These are phyloP conservation scores for Abortiporus biennis DNA, from an alignment of 1,284 basidiomycete species.

Conservation along the genomic window DNA sequence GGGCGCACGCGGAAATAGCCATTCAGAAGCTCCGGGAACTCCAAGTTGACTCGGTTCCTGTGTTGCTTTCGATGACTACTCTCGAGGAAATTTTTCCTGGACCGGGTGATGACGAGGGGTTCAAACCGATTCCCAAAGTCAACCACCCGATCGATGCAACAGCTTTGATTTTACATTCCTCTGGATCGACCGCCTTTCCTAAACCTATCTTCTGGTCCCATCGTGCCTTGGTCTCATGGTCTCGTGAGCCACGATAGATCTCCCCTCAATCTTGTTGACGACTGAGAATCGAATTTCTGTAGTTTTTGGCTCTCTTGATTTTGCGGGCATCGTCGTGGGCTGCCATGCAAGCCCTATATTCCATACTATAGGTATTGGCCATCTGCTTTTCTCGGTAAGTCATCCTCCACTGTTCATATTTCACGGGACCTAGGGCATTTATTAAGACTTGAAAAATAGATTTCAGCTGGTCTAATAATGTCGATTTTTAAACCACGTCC, in stretches of 20 bases:
- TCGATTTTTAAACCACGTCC: conserved; percentile 14
- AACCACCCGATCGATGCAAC: conserved; percentile 11
- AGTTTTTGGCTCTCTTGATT: conserved; percentile 15
- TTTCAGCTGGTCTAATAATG: conserved; percentile 13
- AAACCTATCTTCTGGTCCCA: conserved; percentile 17
- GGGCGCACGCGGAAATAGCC: conserved; percentile 13
- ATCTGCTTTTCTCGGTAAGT: conserved; percentile 10
- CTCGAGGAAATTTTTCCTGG: conserved; percentile 20
- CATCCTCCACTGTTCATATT: conserved; percentile 1
- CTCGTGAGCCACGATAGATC: too few species aligned
- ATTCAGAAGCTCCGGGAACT: conserved; percentile 6
- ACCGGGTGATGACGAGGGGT: not conserved
- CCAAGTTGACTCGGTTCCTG: not conserved
- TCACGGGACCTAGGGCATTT: not conserved
- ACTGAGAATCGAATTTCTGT: conserved; percentile 12
- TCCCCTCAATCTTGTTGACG: too few species aligned
- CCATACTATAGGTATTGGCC: conserved; percentile 17
- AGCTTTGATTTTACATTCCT: conserved; percentile 22
- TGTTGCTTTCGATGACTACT: conserved; percentile 12
- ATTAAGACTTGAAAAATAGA: conserved; percentile 6
- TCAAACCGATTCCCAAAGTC: too few species aligned
- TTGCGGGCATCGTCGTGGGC: conserved; percentile 13
- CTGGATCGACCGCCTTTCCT: conserved; percentile 22
- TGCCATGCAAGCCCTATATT: conserved; percentile 20
- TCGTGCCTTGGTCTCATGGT: conserved; percentile 6